Evolutionary conservation across 2,329 filamentous ascomycete species (phyloP), one percentile per base, ranked within the genome.

Genomic region (Fusarium sp.): DNA sequence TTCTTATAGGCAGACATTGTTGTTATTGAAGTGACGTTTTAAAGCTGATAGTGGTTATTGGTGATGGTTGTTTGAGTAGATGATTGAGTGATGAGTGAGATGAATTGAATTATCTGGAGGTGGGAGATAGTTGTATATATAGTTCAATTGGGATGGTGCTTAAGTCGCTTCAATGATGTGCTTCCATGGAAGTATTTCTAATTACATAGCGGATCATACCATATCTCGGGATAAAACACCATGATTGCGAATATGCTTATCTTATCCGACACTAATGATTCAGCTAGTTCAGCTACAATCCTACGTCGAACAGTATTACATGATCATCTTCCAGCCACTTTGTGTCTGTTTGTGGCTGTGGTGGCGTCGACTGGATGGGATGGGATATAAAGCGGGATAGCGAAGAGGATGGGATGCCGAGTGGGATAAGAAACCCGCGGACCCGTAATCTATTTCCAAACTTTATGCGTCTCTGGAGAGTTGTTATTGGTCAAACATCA

Each of bases 1-100:
- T 79, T 83, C 65, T 79, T 80, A 61, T 81, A 73, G 24, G 70
- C 16, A 42, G 78, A 75, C 77, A 79, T 79, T 24, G 25, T 22
- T 34, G 8, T n/a, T 34, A 7, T n/a, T 18, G n/a, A n/a, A 5
- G 14, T 7, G 18, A 10, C 1, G 18, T 14, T 30, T 18, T 34
- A 6, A 8, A 42, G 24, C 24, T 24, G 24, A 24, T 24, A 6
- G 11, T 22, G 7, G 34, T 27, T 11, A 3, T 29, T 12, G 22
- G 10, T n/a, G 10, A 0, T 25, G 6, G 8, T 7, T 45, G 5
- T 4, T 22, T 9, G 13, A 34, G 1, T 34, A 14, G 3, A 12
- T 65, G 53, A 0, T n/a, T 34, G 47, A 25, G 14, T 54, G 57
- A 44, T 37, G 49, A 20, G 30, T 20, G 25, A n/a, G 47, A 32